Evolutionary conservation across 2,329 filamentous ascomycete species (phyloP).

Genomic region (Diaporthe citriasiana): DNA sequence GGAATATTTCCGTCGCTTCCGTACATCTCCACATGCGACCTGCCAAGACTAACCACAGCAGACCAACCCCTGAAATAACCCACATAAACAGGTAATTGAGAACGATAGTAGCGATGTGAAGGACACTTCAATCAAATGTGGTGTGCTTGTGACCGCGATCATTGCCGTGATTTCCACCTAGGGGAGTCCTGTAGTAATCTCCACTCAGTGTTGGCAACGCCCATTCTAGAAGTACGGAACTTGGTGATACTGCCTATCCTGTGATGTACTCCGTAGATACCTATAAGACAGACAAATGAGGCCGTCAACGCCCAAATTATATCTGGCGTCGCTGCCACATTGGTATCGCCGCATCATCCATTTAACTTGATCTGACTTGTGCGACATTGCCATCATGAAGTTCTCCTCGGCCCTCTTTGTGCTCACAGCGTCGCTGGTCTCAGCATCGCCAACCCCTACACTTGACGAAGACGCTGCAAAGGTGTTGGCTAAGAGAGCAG

Average conservation of each 20-base stretch:
- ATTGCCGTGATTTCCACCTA: constrained; percentile 16
- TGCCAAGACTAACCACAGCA: constrained; percentile 19
- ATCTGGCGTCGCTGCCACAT: neutral
- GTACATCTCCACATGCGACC: constrained; percentile 18
- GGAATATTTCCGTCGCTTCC: neutral
- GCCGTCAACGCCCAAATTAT: neutral
- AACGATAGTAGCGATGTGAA: neutral
- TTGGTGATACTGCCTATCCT: neutral
- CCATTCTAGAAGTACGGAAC: constrained; percentile 18
- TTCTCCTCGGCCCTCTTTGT: neutral
- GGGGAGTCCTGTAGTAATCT: neutral
- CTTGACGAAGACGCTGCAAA: constrained; percentile 34
- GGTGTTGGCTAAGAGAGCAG: constrained; percentile 43
- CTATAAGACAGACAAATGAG: neutral
- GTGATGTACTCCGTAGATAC: neutral
- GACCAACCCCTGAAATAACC: constrained; percentile 1
- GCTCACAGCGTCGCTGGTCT: constrained; percentile 15
- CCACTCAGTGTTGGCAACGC: neutral
- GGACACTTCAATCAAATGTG: neutral
- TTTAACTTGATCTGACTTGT: neutral
- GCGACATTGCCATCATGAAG: neutral
- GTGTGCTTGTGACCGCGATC: constrained; percentile 5
- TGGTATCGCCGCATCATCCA: neutral
- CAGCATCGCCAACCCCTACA: constrained; percentile 41
- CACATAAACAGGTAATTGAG: neutral